phyloP scores from a whole-genome alignment of 2,329 filamentous ascomycete genomes.

The Fusarium redolens region DNA sequence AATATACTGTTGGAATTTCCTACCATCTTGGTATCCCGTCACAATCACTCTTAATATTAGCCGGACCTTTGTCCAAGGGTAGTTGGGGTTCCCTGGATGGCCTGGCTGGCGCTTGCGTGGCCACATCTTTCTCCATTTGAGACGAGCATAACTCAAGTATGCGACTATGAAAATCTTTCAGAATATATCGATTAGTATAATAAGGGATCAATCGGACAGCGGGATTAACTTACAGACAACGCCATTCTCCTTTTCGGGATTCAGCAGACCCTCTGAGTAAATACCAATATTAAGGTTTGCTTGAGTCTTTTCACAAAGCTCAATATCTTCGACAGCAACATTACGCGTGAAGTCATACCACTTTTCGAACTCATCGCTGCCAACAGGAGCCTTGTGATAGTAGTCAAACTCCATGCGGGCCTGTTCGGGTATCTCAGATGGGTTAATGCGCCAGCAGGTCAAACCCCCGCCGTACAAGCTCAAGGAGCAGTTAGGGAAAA shows the following conservation, averaged over 20 bases:
- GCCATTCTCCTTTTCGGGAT: background rate
- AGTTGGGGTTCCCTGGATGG: fast-evolving
- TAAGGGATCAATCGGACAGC: background rate
- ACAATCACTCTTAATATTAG: fast-evolving
- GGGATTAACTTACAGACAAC: background rate
- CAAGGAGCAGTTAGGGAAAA: background rate
- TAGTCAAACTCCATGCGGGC: background rate
- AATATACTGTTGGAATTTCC: fast-evolving
- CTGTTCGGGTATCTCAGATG: background rate
- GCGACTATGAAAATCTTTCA: background rate
- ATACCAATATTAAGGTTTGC: fast-evolving
- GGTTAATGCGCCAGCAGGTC: background rate
- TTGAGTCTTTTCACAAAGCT: background rate
- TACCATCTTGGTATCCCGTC: fast-evolving
- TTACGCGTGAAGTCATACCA: background rate
- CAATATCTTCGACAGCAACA: background rate
- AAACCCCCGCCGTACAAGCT: background rate
- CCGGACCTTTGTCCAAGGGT: fast-evolving
- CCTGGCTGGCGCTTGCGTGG: fast-evolving
- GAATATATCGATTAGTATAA: background rate
- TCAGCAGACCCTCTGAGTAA: background rate
- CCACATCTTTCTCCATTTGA: background rate
- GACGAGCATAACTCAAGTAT: background rate
- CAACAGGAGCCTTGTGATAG: background rate
- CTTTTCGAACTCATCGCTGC: background rate